Percentiles rank a stretch among this genome's conserved stretches.
phyloP scores from a whole-genome alignment of 2,329 filamentous ascomycete species.

The Sporothrix sp. region DNA sequence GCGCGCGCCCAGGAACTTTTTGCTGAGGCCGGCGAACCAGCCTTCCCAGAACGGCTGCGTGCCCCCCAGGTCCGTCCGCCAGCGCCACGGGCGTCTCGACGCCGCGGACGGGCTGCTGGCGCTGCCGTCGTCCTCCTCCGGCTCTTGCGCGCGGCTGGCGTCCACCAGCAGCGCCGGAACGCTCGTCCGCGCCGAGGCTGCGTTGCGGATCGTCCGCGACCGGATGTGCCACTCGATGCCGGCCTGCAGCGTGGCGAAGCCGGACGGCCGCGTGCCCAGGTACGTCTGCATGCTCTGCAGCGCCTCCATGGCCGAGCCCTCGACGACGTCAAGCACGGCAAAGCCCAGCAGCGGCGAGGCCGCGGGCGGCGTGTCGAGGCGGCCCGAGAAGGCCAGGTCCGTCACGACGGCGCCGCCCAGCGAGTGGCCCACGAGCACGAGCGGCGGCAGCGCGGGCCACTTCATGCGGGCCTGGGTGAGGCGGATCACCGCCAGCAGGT shows the following conservation, averaged over 20 bases:
- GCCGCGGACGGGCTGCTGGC: not conserved
- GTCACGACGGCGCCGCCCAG: slow-evolving; percentile 88
- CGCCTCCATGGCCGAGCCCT: slow-evolving; percentile 91
- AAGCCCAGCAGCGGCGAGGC: slow-evolving; percentile 52
- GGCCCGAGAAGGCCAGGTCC: slow-evolving; percentile 60
- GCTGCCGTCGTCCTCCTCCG: not conserved
- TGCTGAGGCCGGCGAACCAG: slow-evolving; percentile 83
- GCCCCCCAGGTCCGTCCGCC: slow-evolving; percentile 73
- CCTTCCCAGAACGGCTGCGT: slow-evolving; percentile 90
- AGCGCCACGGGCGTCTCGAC: slow-evolving; percentile 53
- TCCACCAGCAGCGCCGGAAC: slow-evolving; percentile 67
- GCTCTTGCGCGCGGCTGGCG: slow-evolving; percentile 44
- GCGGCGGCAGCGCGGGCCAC: slow-evolving; percentile 64
- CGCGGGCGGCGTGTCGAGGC: slow-evolving; percentile 30
- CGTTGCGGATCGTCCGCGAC: slow-evolving; percentile 76
- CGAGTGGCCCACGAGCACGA: slow-evolving; percentile 83
- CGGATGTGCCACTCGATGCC: slow-evolving; percentile 93
- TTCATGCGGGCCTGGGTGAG: slow-evolving; percentile 57
- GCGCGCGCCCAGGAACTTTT: slow-evolving; percentile 71
- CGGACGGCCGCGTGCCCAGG: slow-evolving; percentile 66
- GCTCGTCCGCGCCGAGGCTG: slow-evolving; percentile 71
- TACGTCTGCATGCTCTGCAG: slow-evolving; percentile 91
- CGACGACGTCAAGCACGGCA: slow-evolving; percentile 87
- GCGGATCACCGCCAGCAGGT: slow-evolving; percentile 60
- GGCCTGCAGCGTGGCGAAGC: slow-evolving; percentile 66